Base-by-base conservation (phyloP, 345 rosid genomes). In the Cardamine resedifolia region DNA sequence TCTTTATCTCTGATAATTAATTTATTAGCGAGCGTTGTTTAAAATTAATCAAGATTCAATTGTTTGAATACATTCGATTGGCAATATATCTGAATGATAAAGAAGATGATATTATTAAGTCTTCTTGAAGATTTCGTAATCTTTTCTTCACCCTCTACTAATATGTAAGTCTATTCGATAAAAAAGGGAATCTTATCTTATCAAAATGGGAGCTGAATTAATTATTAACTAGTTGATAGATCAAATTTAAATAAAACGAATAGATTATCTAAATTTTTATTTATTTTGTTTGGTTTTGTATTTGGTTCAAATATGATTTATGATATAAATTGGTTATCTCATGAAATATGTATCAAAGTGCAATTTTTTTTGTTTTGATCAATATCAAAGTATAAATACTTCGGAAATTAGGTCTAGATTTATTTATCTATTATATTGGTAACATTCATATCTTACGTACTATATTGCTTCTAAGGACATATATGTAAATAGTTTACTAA, bases 51-150 rank as follows among this genome's bases (percentile, higher is more conserved):
- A 58, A 33, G 47, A 58, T 21, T 10, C 31, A 31, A 6, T 20
- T 70, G 34, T 70, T 69, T 45, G 24, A 56, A 31, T 57, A 69
- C 9, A 56, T 44, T 57, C 45, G 31, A 24, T 44, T 57, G 48
- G 74, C 33, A 57, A 69, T 47, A 58, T 27, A 58, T 58, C 47
- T 48, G 38, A 58, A 16, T 23, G 28, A 69, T 48, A 15, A n/a
- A 24, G 19, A 30, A 47, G 18, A 36, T 23, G 38, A 30, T 16
- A 49, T 48, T 34, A 36, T 70, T 70, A 21, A n/a, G 48, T 59
- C 39, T 48, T 52, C 59, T 16, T 49, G 30, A 34, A 69, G 73
- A 69, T 69, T 58, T 69, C 48, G 73, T 44, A 44, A 69, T 69
- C 56, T 69, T 50, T 45, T 31, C 36, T 20, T 33, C 44, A 69